Conservation (phyloP, 805 yeast genomes). For the Yarrowia sp. region DNA sequence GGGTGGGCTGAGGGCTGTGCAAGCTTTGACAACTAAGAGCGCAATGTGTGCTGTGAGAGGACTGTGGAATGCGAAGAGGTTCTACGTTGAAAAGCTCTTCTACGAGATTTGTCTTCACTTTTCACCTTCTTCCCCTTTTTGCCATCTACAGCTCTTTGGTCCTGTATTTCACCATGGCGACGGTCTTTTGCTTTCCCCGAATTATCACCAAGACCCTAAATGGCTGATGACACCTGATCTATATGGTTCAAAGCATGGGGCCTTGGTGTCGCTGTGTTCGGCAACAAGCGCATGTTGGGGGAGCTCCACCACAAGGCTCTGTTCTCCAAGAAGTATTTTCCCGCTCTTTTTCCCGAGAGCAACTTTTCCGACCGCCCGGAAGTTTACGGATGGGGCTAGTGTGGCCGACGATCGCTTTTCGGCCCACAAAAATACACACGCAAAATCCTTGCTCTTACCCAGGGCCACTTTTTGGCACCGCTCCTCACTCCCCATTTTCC, state of each 20-base stretch:
- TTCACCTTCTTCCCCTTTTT: neutral
- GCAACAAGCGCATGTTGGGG: slow-evolving; percentile 10
- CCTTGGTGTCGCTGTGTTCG: slow-evolving; percentile 17
- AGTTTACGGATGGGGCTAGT: no score
- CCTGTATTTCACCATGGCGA: neutral
- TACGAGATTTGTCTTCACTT: no score
- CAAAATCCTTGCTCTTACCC: neutral
- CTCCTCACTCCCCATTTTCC: slow-evolving; percentile 18
- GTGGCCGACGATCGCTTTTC: no score
- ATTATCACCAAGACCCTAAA: slow-evolving; percentile 13
- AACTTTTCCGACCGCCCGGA: no score
- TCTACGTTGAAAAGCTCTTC: no score
- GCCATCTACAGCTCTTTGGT: slow-evolving; percentile 5
- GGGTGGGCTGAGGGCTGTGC: slow-evolving; percentile 9
- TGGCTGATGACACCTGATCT: slow-evolving; percentile 4
- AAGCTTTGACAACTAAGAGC: slow-evolving; percentile 1
- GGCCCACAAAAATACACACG: no score
- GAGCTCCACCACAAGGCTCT: neutral
- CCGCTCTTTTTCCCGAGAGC: neutral
- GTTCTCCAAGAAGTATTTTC: slow-evolving; percentile 2
- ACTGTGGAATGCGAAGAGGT: no score
- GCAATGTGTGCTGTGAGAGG: neutral
- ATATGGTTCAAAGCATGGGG: slow-evolving; percentile 23
- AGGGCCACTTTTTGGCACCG: slow-evolving; percentile 1
- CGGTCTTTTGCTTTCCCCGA: slow-evolving; percentile 2